A percentile compares a stretch with the other conserved stretches of the same genome.
These are phyloP conservation scores for Irpex sp. DNA, from an alignment of 1,284 basidiomycete species.

Conservation along the genomic window DNA sequence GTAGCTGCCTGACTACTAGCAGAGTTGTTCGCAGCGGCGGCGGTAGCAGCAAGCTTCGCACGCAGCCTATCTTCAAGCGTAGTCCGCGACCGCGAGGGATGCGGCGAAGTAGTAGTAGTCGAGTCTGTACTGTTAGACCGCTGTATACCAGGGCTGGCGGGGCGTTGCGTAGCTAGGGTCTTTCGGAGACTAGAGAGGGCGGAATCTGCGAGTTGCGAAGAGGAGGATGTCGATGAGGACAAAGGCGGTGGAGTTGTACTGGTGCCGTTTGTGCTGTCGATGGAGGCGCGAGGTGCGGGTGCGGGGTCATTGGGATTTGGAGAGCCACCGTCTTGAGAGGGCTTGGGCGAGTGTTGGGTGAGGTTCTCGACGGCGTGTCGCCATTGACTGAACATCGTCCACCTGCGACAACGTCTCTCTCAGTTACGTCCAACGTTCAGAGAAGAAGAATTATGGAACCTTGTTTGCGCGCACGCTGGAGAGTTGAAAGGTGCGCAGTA, in stretches of 20 bases:
- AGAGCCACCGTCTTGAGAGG: constrained; percentile 23
- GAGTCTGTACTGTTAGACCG: constrained; percentile 11
- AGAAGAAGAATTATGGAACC: background rate
- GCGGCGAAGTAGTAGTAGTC: constrained; percentile 6
- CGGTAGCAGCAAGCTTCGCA: constrained; percentile 44
- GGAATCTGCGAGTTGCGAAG: constrained; percentile 53
- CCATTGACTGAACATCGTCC: constrained; percentile 22
- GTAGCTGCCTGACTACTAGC: constrained; percentile 33
- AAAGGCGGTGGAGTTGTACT: too few species aligned
- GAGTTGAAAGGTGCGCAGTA: background rate
- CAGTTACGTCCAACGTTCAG: background rate
- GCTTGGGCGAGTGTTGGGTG: constrained; percentile 18
- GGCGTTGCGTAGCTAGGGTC: constrained; percentile 49
- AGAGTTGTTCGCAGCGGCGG: constrained; percentile 39
- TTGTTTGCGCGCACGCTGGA: background rate
- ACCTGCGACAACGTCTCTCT: too few species aligned
- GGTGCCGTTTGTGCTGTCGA: constrained; percentile 19
- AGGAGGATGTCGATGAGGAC: constrained; percentile 25
- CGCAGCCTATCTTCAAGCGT: constrained; percentile 70
- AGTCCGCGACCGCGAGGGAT: constrained; percentile 10
- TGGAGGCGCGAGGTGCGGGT: constrained; percentile 15
- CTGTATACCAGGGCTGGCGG: constrained; percentile 32
- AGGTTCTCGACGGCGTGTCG: constrained; percentile 27
- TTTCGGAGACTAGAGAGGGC: constrained; percentile 56
- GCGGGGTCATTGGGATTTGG: constrained; percentile 1